A percentile compares a stretch with the other conserved stretches of the same genome.
phyloP scores from a whole-genome alignment of 306 rosid species.

The Carpinus fangiana region DNA sequence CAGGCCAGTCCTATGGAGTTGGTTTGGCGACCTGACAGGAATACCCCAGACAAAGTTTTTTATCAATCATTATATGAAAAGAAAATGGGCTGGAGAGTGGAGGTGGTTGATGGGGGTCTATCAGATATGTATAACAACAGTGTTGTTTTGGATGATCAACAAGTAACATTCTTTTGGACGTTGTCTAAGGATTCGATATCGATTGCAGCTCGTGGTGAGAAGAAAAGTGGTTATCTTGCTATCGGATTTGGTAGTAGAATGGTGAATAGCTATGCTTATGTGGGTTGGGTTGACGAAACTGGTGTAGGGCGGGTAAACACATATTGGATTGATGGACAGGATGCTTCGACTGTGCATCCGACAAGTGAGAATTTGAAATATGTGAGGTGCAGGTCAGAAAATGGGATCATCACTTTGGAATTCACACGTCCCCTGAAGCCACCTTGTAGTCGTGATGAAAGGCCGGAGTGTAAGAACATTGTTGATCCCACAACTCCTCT shows the following conservation, averaged over 20 bases:
- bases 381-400: slow-evolving; percentile 82
- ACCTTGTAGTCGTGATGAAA: slow-evolving; percentile 45
- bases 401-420: slow-evolving; percentile 77
- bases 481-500: slow-evolving; percentile 83
- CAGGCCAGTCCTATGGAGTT: slow-evolving; percentile 79
- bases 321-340: slow-evolving; percentile 87
- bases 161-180: slow-evolving; percentile 90
- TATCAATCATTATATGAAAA: slow-evolving; percentile 69
- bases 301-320: slow-evolving; percentile 67
- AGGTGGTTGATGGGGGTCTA: slow-evolving; percentile 94
- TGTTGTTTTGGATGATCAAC: slow-evolving; percentile 90
- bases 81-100: slow-evolving; percentile 95
- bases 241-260: slow-evolving; percentile 82
- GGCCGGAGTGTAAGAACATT: slow-evolving; percentile 72
- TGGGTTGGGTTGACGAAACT: slow-evolving; percentile 76
- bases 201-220: slow-evolving; percentile 87
- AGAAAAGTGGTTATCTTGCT: slow-evolving; percentile 92
- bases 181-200: slow-evolving; percentile 63
- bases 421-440: slow-evolving; percentile 87
- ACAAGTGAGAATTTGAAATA: slow-evolving; percentile 71
- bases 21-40: slow-evolving; percentile 79
- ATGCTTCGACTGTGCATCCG: slow-evolving; percentile 60
- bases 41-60: slow-evolving; percentile 72
- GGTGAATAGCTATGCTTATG: slow-evolving; percentile 75
- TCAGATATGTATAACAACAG: slow-evolving; percentile 91